Evolutionary conservation across 2,329 filamentous ascomycete species (phyloP).

Genomic region (Paecilomyces niveus): DNA sequence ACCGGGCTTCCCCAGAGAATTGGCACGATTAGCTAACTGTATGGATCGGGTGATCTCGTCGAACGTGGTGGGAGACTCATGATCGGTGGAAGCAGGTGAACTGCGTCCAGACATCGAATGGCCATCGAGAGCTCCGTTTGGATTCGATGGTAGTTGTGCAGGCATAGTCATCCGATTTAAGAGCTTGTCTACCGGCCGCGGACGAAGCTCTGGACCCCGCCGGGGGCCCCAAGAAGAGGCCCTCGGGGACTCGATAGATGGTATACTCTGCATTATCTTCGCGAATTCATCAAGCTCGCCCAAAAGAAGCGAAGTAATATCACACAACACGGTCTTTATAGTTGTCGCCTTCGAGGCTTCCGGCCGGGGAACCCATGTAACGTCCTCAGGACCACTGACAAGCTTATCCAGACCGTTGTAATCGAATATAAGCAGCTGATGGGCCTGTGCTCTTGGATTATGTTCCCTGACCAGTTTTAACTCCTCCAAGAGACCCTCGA

Average conservation of each 20-base stretch:
- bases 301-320: slow-evolving; percentile 65
- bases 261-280: slow-evolving; percentile 64
- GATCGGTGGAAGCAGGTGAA: slow-evolving; percentile 28
- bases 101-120: slow-evolving; percentile 30
- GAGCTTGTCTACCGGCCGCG: slow-evolving; percentile 47
- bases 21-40: slow-evolving; percentile 29
- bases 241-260: slow-evolving; percentile 70
- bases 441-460: slow-evolving; percentile 69
- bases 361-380: slow-evolving; percentile 62
- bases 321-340: slow-evolving; percentile 72
- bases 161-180: slow-evolving; percentile 77
- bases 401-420: slow-evolving; percentile 52
- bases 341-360: slow-evolving; percentile 68
- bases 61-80: slow-evolving; percentile 48
- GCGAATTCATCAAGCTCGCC: slow-evolving; percentile 70
- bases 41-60: slow-evolving; percentile 44
- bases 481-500: slow-evolving; percentile 48
- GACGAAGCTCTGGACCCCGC: slow-evolving; percentile 45
- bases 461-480: slow-evolving; percentile 63
- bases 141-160: slow-evolving; percentile 45
- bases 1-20: slow-evolving; percentile 28
- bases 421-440: slow-evolving; percentile 76
- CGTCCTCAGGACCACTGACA: slow-evolving; percentile 53
- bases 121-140: slow-evolving; percentile 25
- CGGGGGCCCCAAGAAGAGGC: slow-evolving; percentile 36